A percentile compares a stretch with the other conserved stretches of the same genome.
These are phyloP conservation scores for Prunus mume DNA, from an alignment of 306 rosid species.

Conservation along the genomic window DNA sequence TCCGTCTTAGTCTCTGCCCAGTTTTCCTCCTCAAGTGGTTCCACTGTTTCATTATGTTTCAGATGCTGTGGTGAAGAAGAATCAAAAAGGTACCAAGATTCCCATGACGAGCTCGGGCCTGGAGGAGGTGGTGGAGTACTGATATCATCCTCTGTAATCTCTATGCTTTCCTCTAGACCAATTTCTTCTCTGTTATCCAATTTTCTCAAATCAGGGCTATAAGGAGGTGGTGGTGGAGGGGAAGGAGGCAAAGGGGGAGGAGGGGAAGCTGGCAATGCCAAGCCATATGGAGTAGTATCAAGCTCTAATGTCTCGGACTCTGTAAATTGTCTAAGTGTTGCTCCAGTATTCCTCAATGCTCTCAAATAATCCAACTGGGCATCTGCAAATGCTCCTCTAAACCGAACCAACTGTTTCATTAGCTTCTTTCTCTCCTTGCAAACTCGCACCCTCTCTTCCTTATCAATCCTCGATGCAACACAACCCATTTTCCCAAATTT, in stretches of 20 bases:
- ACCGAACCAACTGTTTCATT: constrained; percentile 60
- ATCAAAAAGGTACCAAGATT: constrained; percentile 14
- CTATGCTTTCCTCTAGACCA: constrained; percentile 36
- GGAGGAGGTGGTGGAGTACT: constrained; percentile 25
- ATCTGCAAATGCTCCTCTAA: constrained; percentile 76
- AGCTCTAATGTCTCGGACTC: constrained; percentile 76
- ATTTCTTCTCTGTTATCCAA: constrained; percentile 27
- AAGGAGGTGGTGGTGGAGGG: constrained; percentile 64
- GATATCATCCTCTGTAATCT: constrained; percentile 31
- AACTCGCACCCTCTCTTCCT: constrained; percentile 59
- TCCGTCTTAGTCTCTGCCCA: constrained; percentile 80
- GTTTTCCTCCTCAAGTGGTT: constrained; percentile 50
- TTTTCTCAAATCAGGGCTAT: constrained; percentile 49
- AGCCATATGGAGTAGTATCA: constrained; percentile 42
- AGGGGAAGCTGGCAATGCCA: constrained; percentile 55
- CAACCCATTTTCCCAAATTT: constrained; percentile 62
- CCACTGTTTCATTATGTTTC: constrained; percentile 36
- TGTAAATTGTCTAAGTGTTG: constrained; percentile 77
- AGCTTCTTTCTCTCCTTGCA: constrained; percentile 80
- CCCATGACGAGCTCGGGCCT: constrained; percentile 26
- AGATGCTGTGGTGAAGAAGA: constrained; percentile 23
- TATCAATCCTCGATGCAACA: constrained; percentile 60
- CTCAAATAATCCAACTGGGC: constrained; percentile 64
- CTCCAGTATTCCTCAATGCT: constrained; percentile 75
- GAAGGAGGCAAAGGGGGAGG: constrained; percentile 46